Evolutionary conservation across 331 rosid species (phyloP), one percentile per base, ranked within the genome.

Genomic region (Telfairia occidentalis): DNA sequence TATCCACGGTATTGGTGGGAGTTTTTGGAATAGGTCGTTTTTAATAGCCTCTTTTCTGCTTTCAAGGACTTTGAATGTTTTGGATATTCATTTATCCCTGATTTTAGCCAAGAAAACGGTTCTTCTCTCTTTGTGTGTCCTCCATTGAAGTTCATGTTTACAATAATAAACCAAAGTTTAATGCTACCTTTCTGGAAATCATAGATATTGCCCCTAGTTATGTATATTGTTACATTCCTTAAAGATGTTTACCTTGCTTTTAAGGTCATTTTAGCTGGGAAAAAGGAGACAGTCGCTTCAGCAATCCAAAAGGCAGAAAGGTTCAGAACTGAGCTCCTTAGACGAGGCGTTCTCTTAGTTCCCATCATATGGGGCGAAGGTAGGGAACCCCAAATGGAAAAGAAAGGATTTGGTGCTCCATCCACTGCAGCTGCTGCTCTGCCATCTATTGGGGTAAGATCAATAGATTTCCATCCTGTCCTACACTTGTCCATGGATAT

Each of bases 191-290:
- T 38, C 72, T 35, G 15, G 48, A 21, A 37, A 9, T 12, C n/a
- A 16, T 32, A 1, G 48, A 13, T 28, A 52, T 3, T 48, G 60
- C 11, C 61, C 26, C 28, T 46, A 15, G 26, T 48, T 50, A 15
- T 35, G 69, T 38, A 19, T 19, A 57, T 40, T 35, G n/a, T 7
- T 19, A 28, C 52, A 30, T 28, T 49, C 13, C 13, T 52, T 73
- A 35, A n/a, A 49, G 55, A 37, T 3, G 16, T 53, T 49, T 80
- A 75, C 84, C 61, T 85, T 85, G 42, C 80, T 78, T 75, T 85
- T 60, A 82, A 95, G 99, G 99, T 95, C 75, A 95, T 95, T 74
- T 79, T 95, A 84, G 97, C 99, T 66, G 99, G 99, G 63, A 86
- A 83, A 71, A 92, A 85, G 77, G 97, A 90, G 84, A 83, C 90